These are phyloP conservation scores for Rubia tinctorum DNA, from an alignment of 305 asterid species.

Conservation along the genomic window DNA sequence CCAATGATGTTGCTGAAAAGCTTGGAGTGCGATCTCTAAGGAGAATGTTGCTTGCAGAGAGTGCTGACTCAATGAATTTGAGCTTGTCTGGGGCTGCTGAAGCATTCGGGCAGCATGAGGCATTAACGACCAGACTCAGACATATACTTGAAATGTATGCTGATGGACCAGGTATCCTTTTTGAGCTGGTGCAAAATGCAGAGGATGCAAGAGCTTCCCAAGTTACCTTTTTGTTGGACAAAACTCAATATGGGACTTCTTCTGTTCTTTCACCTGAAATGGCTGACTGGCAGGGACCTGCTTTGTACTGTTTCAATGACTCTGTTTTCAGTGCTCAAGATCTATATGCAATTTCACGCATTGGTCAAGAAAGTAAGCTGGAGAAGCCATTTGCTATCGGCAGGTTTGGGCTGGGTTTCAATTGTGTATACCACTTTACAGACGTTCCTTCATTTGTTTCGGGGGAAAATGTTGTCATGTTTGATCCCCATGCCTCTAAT, in stretches of 20 bases:
- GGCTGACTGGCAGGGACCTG: slow-evolving; percentile 99
- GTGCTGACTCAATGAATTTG: slow-evolving; percentile 96
- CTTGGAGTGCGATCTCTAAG: slow-evolving; percentile 95
- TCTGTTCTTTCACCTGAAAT: slow-evolving; percentile 98
- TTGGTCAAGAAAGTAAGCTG: slow-evolving; percentile 97
- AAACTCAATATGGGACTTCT: slow-evolving; percentile 87
- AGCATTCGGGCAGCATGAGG: slow-evolving; percentile 99
- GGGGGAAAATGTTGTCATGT: slow-evolving; percentile 95
- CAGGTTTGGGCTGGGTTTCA: slow-evolving; percentile 97
- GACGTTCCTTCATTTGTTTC: slow-evolving; percentile 96
- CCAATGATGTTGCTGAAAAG: slow-evolving; percentile 97
- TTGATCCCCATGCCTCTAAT: slow-evolving; percentile 96
- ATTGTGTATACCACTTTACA: slow-evolving; percentile 92
- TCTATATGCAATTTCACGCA: slow-evolving; percentile 94
- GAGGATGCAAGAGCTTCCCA: slow-evolving; percentile 97
- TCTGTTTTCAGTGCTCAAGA: slow-evolving; percentile 96
- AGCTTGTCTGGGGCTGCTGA: slow-evolving; percentile 98
- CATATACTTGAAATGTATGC: slow-evolving; percentile 99
- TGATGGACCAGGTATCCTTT: slow-evolving; percentile 92
- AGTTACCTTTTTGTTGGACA: slow-evolving; percentile 86
- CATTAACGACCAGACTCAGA: slow-evolving; percentile 90
- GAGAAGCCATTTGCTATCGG: slow-evolving; percentile 99
- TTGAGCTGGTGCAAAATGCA: slow-evolving; percentile 97
- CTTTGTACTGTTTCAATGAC: slow-evolving; percentile 93
- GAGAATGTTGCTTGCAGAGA: slow-evolving; percentile 91